phyloP scores from a whole-genome alignment of 768 basidiomycete genomes.

The Tulasnella sp. region DNA sequence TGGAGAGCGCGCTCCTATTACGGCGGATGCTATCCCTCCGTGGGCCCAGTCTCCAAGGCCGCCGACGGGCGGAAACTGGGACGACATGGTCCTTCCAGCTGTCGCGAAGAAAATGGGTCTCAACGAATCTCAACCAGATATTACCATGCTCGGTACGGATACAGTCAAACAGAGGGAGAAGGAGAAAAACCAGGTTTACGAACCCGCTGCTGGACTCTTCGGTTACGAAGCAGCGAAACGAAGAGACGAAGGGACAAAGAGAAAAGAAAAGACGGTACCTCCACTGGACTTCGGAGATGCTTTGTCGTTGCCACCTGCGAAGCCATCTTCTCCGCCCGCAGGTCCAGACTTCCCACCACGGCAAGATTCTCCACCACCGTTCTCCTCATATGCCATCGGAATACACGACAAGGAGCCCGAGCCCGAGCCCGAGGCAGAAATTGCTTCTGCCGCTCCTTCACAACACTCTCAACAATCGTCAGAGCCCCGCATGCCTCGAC shows the following conservation, averaged over 20 bases:
- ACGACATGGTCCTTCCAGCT: conserved; percentile 83
- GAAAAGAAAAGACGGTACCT: conserved; percentile 46
- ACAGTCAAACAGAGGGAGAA: conserved; percentile 9
- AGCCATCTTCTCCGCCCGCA: conserved; percentile 36
- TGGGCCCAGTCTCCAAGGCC: conserved; percentile 58
- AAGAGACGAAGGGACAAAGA: background rate
- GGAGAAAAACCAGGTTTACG: conserved; percentile 12
- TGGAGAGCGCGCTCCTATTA: conserved; percentile 33
- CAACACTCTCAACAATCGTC: background rate
- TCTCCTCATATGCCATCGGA: conserved; percentile 57
- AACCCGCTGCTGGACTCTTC: conserved; percentile 73
- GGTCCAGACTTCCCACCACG: conserved; percentile 25
- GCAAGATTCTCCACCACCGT: conserved; percentile 59
- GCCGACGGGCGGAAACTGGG: conserved; percentile 70
- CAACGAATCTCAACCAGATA: conserved; percentile 71
- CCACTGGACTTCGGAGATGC: conserved; percentile 40
- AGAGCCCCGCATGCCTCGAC: conserved; percentile 36
- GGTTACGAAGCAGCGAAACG: conserved; percentile 70
- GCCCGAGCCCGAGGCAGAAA: conserved; percentile 37
- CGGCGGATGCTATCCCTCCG: conserved; percentile 79
- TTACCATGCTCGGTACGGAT: conserved; percentile 44
- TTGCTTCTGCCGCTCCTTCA: conserved; percentile 36
- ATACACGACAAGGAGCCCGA: conserved; percentile 16
- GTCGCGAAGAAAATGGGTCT: conserved; percentile 83
- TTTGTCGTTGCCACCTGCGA: conserved; percentile 42